Evolutionary conservation across 2,329 filamentous ascomycete species (phyloP), one percentile per base, ranked within the genome.

Genomic region (Pseudogymnoascus sp.): DNA sequence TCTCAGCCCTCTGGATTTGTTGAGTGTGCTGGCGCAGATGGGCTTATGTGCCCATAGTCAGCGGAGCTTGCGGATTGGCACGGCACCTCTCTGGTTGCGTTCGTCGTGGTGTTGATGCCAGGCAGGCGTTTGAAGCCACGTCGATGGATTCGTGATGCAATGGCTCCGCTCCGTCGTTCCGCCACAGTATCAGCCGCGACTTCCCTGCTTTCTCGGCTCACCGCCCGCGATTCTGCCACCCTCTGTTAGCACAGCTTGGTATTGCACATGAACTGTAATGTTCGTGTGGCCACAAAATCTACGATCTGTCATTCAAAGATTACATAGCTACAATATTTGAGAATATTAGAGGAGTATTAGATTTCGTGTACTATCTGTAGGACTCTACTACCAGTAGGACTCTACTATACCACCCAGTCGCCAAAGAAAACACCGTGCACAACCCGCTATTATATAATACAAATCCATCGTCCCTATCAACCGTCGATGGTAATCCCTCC

Each of bases 61-160:
- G 57, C 57, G 33, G 35, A 43, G 57, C 47, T 53, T 53, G 28
- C 15, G 47, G 47, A 53, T 53, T 53, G 47, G n/a, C 47, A 53
- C 47, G 47, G 47, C 47, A 33, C 47, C 47, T 53, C 47, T 53
- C 47, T 53, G 47, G 47, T 53, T 53, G 47, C 47, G 47, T 33
- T 53, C 5, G 47, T 53, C 7, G 28, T 53, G 47, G 28, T 53
- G 47, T 33, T 53, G 47, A 53, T 53, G 28, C 9, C 47, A 53
- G 47, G 47, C 47, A 53, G 47, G 28, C 47, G 62, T 63, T 64
- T 66, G 62, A 68, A 62, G 67, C 65, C 64, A 65, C 64, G 65
- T 68, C 64, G 63, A 58, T 63, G 62, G 60, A 60, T 53, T 20
- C 14, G 61, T 53, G 28, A 33, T 53, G 47, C 47, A 53, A 53